Base-by-base conservation (phyloP, 495 filamentous ascomycete species). In the Hamigera avellanea region DNA sequence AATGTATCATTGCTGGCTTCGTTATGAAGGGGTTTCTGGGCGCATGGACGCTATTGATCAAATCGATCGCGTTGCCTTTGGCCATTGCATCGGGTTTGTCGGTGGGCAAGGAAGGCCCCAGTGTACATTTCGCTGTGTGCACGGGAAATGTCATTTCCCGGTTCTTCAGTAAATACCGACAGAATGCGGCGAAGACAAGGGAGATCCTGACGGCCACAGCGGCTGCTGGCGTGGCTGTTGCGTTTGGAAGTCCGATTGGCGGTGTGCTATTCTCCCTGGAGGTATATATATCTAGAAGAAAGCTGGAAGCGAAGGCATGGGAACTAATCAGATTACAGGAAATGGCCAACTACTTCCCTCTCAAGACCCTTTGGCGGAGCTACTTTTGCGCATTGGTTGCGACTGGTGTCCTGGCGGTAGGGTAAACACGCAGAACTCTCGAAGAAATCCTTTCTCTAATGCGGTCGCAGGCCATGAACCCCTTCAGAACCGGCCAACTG, bases 1-100 rank as follows among this genome's bases (percentile, higher is more conserved):
- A 98, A 61, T 96, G 91, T 59, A 98, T 98, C 46, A 94, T 98
- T 49, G 89, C 88, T 5, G 91, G 91, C n/a, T 98, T 98, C 47
- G 83, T 96, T 39, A 98, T 98, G 91, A 95, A 98, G 55, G 91
- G 91, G 6, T 98, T 96, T 50, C 70, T 98, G 27, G 85, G 91
- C 19, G 81, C 80, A 43, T 85, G 85, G 81, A 98, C 91, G 12
- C 66, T 98, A 8, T 44, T 93, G 26, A 96, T 98, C 54, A 98
- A 98, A 59, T 94, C 88, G 2, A 74, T 96, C 35, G 82, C 83
- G 23, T 61, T 98, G 33, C 91, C 91, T 0, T 68, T 98, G 14
- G 84, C 91, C 31, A 98, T 98, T 52, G 87, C 81, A 14, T 96
- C 93, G 12, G 91, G 91, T 10, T 69, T 98, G 7, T 95, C 87